Base-by-base conservation (phyloP, 441 rosid species). In the Gossypium laxum region DNA sequence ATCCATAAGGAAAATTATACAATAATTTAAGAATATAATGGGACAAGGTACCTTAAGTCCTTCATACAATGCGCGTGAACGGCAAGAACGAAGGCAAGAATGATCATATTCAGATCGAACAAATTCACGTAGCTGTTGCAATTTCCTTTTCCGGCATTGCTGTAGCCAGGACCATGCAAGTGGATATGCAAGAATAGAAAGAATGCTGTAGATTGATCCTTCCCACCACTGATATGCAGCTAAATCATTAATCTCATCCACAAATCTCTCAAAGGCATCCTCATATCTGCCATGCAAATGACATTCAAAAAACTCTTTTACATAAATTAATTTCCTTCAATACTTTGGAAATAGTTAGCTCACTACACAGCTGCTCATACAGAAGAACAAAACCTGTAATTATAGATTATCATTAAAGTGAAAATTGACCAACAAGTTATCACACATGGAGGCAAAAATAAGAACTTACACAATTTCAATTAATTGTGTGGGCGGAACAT, bases 191-290 rank as follows among this genome's bases (percentile, higher is more conserved):
- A 90, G 82, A 78, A 89, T 63, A 66, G 91, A 85, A 61, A 92
- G 91, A 77, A 90, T 71, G 71, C 86, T 85, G 81, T 86, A 85
- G 41, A 89, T 71, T 1, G 91, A 86, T 76, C 98, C 98, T 79
- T 89, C 96, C 98, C 98, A 92, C 98, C 98, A 92, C 76, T 89
- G 96, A 76, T 90, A 92, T 55, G 91, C 85, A 75, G 98, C 93
- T 80, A 92, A 72, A 73, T 75, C 79, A 81, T 92, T 92, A 73
- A 90, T 85, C 81, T 92, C 96, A 76, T 92, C 91, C 72, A 88
- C 96, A 85, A 92, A 92, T 74, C 82, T 84, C 69, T 82, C 85
- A 79, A 84, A 92, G 12, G 93, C 98, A 76, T 86, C 96, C 83
- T 92, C 96, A 14, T 86, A 92, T 67, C 98, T 92, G 82, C 64